Evolutionary conservation across 129 eudicot species (phyloP), one percentile per base, ranked within the genome.

Genomic region (Saposhnikovia divaricata): DNA sequence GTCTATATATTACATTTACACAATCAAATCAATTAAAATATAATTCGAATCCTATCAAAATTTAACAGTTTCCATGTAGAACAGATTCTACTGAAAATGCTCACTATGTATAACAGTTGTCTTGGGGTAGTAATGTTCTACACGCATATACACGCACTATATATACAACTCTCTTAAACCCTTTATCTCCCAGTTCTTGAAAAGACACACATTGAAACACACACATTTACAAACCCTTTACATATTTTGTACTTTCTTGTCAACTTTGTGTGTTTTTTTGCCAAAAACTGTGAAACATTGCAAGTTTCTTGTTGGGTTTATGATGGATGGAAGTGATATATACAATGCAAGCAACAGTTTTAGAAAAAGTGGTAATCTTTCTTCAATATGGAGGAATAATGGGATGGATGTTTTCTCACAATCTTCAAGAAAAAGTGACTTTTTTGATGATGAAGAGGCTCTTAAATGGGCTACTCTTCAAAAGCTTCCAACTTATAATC

Each of bases 401-500:
- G 75, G 85, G 2, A 72, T 66, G 77, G 90, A 91, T 66, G 84
- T 65, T 53, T 93, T 89, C 34, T 85, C 97, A 10, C 80, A 68
- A 50, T 88, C 96, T 21, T 72, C 91, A 7, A 72, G 83, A 19
- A 97, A 88, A 45, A 86, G 85, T 70, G 87, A 89, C 13, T n/a
- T 61, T 61, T n/a, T 61, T n/a, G 69, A 61, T 61, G 98, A 94
- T 61, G 98, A 94, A 86, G 96, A 91, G 46, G 93, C 98, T 34
- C 87, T 91, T 12, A 94, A 86, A 84, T 94, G 98, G 98, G 98
- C 97, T n/a, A 85, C 96, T 50, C 81, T 93, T 2, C 96, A 93
- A 76, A 93, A 83, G 80, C 96, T 93, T 1, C 98, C 98, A 0
- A 94, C 98, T 4, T 88, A 87, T 79, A 88, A 85, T 65, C 91